Conservation (phyloP, 805 yeast genomes). For the Sugiyamaella smithiae region DNA sequence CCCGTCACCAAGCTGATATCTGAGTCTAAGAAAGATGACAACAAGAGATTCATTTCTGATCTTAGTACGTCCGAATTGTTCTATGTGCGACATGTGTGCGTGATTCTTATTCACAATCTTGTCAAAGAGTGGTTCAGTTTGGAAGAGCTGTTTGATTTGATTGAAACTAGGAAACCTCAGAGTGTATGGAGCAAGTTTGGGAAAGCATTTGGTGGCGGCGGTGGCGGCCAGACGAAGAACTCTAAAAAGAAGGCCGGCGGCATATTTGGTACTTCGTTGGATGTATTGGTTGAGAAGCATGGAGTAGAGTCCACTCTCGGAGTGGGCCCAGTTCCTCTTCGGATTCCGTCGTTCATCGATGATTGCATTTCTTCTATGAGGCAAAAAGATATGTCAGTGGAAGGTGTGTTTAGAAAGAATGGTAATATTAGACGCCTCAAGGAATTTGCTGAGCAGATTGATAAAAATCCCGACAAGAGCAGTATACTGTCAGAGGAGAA, state of each 20-base stretch:
- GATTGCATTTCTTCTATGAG: slow-evolving; percentile 80
- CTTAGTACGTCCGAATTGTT: slow-evolving; percentile 55
- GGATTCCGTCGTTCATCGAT: slow-evolving; percentile 82
- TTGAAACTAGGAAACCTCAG: slow-evolving; percentile 38
- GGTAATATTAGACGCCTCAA: slow-evolving; percentile 86
- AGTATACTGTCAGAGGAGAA: slow-evolving; percentile 73
- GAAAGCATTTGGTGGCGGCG: slow-evolving; percentile 35
- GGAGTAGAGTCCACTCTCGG: slow-evolving; percentile 87
- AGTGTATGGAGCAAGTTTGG: slow-evolving; percentile 47
- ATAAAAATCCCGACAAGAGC: slow-evolving; percentile 64
- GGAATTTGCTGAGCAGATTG: slow-evolving; percentile 69
- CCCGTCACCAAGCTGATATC: slow-evolving; percentile 15
- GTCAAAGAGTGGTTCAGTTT: slow-evolving; percentile 34
- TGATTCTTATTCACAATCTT: slow-evolving; percentile 44
- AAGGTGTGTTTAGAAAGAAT: slow-evolving; percentile 93
- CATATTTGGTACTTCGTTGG: slow-evolving; percentile 80
- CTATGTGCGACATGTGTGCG: slow-evolving; percentile 53
- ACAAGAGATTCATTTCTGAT: slow-evolving; percentile 30
- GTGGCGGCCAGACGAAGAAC: slow-evolving; percentile 16
- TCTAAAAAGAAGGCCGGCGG: slow-evolving; percentile 31
- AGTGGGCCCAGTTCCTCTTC: slow-evolving; percentile 72
- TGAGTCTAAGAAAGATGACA: slow-evolving; percentile 4
- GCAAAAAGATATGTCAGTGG: slow-evolving; percentile 89
- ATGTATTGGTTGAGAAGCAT: slow-evolving; percentile 57
- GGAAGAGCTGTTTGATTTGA: slow-evolving; percentile 40